Conservation (phyloP, 768 basidiomycete species). For the Suillus weaverae region DNA sequence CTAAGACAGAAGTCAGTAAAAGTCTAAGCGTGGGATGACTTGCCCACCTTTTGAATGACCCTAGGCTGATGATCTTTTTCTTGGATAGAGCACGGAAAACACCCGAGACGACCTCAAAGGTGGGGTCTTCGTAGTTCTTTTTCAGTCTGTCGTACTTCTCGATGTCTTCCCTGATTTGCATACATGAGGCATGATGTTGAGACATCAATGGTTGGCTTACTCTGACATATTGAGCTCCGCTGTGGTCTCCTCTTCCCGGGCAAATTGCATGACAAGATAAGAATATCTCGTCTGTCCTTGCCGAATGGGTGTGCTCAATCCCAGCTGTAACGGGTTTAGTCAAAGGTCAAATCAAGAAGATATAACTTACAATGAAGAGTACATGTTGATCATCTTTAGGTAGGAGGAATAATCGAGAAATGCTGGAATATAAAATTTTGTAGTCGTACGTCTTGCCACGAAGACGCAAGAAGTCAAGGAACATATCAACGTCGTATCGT, state of each 20-base stretch:
- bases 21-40: not conserved
- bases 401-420: slow-evolving; percentile 86
- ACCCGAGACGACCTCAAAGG: slow-evolving; percentile 91
- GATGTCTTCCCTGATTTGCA: slow-evolving; percentile 62
- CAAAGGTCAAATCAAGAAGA: not conserved
- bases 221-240: slow-evolving; percentile 92
- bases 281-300: slow-evolving; percentile 99
- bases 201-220: slow-evolving; percentile 45
- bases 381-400: slow-evolving; percentile 97
- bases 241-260: slow-evolving; percentile 95
- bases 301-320: slow-evolving; percentile 88
- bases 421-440: slow-evolving; percentile 88
- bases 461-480: slow-evolving; percentile 87
- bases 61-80: slow-evolving; percentile 89
- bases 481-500: slow-evolving; percentile 98
- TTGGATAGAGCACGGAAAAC: slow-evolving; percentile 89
- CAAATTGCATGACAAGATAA: slow-evolving; percentile 97
- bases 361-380: slow-evolving; percentile 78
- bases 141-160: slow-evolving; percentile 81
- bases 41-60: slow-evolving; percentile 77
- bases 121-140: slow-evolving; percentile 93
- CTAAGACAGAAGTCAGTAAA: slow-evolving; percentile 38
- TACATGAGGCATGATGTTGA: not conserved
- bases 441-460: slow-evolving; percentile 99
- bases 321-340: slow-evolving; percentile 55